These are phyloP conservation scores for Russula sp. DNA, from an alignment of 768 basidiomycete species.

Conservation along the genomic window DNA sequence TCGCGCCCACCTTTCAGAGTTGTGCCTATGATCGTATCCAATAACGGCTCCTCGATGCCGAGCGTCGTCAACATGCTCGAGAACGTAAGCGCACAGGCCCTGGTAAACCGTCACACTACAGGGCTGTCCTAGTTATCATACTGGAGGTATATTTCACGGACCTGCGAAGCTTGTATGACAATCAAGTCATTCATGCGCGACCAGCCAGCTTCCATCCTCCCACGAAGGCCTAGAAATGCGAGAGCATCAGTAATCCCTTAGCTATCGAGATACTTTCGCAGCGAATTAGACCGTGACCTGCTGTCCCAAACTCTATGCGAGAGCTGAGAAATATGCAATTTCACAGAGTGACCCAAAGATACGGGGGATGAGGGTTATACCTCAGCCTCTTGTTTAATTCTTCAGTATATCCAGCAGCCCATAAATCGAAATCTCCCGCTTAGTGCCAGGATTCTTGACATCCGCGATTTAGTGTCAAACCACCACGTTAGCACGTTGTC, in stretches of 20 bases:
- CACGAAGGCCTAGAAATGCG: slow-evolving; percentile 57
- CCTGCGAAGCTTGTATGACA: slow-evolving; percentile 80
- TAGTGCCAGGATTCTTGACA: slow-evolving; percentile 49
- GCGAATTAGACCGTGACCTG: slow-evolving; percentile 47
- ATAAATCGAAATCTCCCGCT: slow-evolving; percentile 49
- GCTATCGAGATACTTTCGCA: neutral
- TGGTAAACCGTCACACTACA: slow-evolving; percentile 33
- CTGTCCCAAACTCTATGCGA: slow-evolving; percentile 85
- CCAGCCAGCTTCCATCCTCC: slow-evolving; percentile 85
- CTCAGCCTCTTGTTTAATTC: slow-evolving; percentile 59
- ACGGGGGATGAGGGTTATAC: slow-evolving; percentile 34
- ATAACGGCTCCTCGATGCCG: slow-evolving; percentile 67
- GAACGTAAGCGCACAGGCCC: slow-evolving; percentile 76
- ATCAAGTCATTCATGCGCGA: slow-evolving; percentile 89
- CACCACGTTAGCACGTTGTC: slow-evolving; percentile 1
- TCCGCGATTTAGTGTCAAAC: neutral
- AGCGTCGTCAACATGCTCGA: slow-evolving; percentile 52
- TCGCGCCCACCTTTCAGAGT: slow-evolving; percentile 74
- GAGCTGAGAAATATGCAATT: slow-evolving; percentile 41
- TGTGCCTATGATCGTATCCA: slow-evolving; percentile 82
- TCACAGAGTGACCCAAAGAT: neutral
- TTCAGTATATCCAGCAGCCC: slow-evolving; percentile 41
- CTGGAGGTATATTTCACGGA: slow-evolving; percentile 31
- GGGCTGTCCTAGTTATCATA: neutral
- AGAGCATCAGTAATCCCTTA: neutral